A percentile compares a stretch with the other conserved stretches of the same genome.
These are phyloP conservation scores for Postia placenta DNA, from an alignment of 768 basidiomycete species.

Conservation along the genomic window DNA sequence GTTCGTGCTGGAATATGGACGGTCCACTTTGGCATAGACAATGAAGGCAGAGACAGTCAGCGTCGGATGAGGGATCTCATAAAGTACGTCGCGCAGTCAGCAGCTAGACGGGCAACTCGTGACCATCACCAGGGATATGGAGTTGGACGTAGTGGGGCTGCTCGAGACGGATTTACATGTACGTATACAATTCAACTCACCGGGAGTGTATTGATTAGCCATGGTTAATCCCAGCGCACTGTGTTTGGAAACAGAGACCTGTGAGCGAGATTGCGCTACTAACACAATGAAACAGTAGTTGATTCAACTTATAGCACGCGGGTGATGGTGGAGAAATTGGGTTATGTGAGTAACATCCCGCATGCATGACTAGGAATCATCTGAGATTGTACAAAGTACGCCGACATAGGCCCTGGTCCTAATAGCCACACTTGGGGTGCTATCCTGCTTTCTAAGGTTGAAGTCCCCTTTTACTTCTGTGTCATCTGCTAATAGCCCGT, in stretches of 20 bases:
- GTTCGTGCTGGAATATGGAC: conserved; percentile 88
- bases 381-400: too few species aligned
- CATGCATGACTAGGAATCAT: too few species aligned
- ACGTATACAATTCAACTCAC: conserved; percentile 22
- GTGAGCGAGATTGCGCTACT: conserved; percentile 42
- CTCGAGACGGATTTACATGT: conserved; percentile 86
- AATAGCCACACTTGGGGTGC: conserved; percentile 90
- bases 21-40: conserved; percentile 82
- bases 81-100: conserved; percentile 13
- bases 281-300: too few species aligned
- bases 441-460: conserved; percentile 72
- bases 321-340: conserved; percentile 67
- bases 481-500: not conserved
- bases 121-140: conserved; percentile 51
- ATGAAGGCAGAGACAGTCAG: conserved; percentile 70
- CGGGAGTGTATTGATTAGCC: not conserved
- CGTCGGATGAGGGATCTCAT: conserved; percentile 52
- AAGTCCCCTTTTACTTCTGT: not conserved
- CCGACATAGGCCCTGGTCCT: conserved; percentile 85
- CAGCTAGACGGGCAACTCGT: not conserved
- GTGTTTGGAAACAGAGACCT: conserved; percentile 85
- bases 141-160: conserved; percentile 80
- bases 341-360: conserved; percentile 81
- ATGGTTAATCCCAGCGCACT: conserved; percentile 38
- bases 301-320: conserved; percentile 48